Evolutionary conservation across 306 rosid genomes (phyloP).

Genomic region (Ochetophila trinervis): DNA sequence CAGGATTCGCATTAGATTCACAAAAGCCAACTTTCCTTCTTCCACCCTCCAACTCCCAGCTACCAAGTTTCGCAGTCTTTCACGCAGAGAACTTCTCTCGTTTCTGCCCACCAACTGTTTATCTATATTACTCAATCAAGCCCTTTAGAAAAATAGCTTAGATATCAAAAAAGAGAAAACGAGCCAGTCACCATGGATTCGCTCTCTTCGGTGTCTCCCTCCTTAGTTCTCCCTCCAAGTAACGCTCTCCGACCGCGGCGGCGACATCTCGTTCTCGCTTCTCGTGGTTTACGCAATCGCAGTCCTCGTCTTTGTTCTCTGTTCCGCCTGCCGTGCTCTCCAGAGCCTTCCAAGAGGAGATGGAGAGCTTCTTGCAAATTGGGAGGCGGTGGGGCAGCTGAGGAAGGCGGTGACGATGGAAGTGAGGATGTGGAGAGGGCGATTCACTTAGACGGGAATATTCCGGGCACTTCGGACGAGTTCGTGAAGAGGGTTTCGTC

Average conservation of each 20-base stretch:
- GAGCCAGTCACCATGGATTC: slow-evolving; percentile 58
- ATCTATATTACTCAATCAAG: background rate
- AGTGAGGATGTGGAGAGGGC: slow-evolving; percentile 68
- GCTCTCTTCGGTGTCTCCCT: slow-evolving; percentile 67
- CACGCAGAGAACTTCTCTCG: slow-evolving; percentile 23
- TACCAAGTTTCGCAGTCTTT: slow-evolving; percentile 7
- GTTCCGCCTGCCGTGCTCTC: slow-evolving; percentile 4
- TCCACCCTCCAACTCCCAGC: slow-evolving; percentile 18
- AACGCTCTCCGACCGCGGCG: slow-evolving; percentile 36
- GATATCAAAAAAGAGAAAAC: background rate
- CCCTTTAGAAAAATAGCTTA: background rate
- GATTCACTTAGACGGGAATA: slow-evolving; percentile 69
- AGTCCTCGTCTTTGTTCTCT: slow-evolving; percentile 24
- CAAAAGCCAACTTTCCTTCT: slow-evolving; percentile 20
- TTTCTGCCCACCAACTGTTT: slow-evolving; percentile 20
- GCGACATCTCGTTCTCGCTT: slow-evolving; percentile 28
- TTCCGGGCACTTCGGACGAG: slow-evolving; percentile 76
- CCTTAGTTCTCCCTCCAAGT: slow-evolving; percentile 60
- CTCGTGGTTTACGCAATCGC: slow-evolving; percentile 17
- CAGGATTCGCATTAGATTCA: slow-evolving; percentile 2
- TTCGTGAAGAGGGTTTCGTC: slow-evolving; percentile 82
- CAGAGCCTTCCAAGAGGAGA: slow-evolving; percentile 20
- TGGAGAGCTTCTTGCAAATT: slow-evolving; percentile 32
- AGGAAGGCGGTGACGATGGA: slow-evolving; percentile 22
- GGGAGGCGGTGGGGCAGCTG: slow-evolving; percentile 21